Percentiles rank a stretch among this genome's conserved stretches.
Conservation (phyloP, 306 rosid genomes). For the Coriaria nepalensis region DNA sequence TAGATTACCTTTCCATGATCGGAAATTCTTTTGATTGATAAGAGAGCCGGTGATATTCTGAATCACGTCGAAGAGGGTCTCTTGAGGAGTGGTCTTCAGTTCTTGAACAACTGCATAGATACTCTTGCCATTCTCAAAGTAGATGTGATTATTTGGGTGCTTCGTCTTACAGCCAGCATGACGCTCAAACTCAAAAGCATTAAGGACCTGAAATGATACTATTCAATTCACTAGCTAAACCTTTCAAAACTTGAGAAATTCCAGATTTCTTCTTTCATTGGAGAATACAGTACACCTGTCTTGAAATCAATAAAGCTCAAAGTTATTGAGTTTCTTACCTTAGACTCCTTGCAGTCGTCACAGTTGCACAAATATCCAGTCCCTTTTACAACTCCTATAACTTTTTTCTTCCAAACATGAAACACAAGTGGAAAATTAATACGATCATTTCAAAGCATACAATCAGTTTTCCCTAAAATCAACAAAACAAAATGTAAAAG, state of each 20-base stretch:
- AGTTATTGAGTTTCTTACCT: constrained; percentile 36
- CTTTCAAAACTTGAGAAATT: constrained; percentile 4
- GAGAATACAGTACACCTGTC: too few species aligned
- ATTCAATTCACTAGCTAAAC: constrained; percentile 21
- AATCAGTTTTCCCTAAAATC: not conserved
- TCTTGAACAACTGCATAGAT: constrained; percentile 88
- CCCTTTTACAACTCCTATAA: constrained; percentile 66
- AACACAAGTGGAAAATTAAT: constrained; percentile 7
- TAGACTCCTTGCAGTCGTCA: constrained; percentile 52
- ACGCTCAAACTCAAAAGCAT: constrained; percentile 94
- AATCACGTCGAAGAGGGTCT: constrained; percentile 70
- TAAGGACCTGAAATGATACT: constrained; percentile 52
- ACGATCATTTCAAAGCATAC: constrained; percentile 1
- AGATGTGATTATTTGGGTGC: constrained; percentile 92
- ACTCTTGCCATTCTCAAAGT: constrained; percentile 88
- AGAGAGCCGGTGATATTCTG: constrained; percentile 69
- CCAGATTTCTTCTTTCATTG: not conserved
- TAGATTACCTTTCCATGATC: constrained; percentile 64
- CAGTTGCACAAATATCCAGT: constrained; percentile 88
- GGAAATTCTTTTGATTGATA: constrained; percentile 73
- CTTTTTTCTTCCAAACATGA: constrained; percentile 51
- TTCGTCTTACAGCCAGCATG: constrained; percentile 95
- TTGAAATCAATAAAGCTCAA: constrained; percentile 5
- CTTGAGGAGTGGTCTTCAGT: constrained; percentile 86
- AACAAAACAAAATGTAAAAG: constrained; percentile 8